phyloP scores from a whole-genome alignment of 2,329 filamentous ascomycete species.

The Verruconis gallopava region DNA sequence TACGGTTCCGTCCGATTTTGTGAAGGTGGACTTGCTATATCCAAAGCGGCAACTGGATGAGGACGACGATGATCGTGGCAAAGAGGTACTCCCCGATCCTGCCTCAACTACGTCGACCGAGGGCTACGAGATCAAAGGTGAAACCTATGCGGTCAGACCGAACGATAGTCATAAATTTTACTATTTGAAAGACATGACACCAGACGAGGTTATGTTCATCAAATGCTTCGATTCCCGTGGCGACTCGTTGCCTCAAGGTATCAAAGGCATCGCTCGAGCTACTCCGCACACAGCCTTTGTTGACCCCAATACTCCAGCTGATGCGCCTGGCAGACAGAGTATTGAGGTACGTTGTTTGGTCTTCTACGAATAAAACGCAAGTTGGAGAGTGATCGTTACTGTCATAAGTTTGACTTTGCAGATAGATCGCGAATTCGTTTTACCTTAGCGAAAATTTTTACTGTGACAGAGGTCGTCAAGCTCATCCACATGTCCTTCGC shows the following conservation, averaged over 20 bases:
- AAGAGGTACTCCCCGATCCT: constrained; percentile 42
- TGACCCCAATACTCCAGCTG: constrained; percentile 30
- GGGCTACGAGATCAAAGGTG: constrained; percentile 50
- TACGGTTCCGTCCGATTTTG: constrained; percentile 43
- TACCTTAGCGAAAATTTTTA: too few relatives aligned
- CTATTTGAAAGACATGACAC: constrained; percentile 55
- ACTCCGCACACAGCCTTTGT: constrained; percentile 8
- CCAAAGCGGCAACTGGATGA: constrained; percentile 31
- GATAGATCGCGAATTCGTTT: too few relatives aligned
- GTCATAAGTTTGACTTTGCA: too few relatives aligned
- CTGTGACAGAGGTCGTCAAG: too few relatives aligned
- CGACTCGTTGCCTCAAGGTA: constrained; percentile 4
- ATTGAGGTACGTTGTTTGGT: constrained; percentile 53
- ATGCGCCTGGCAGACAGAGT: constrained; percentile 41
- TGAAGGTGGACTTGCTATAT: constrained; percentile 50
- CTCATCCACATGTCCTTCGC: too few relatives aligned
- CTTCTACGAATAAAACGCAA: constrained; percentile 39
- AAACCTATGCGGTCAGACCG: constrained; percentile 47
- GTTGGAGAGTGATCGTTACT: not conserved
- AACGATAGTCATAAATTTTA: constrained; percentile 48
- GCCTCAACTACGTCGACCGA: constrained; percentile 35
- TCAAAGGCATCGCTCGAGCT: constrained; percentile 7
- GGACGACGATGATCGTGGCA: constrained; percentile 43
- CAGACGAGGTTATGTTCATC: constrained; percentile 39
- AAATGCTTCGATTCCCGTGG: constrained; percentile 22